Conservation (phyloP, 176 grass and related monocot genomes). For the Tillandsia leiboldiana region DNA sequence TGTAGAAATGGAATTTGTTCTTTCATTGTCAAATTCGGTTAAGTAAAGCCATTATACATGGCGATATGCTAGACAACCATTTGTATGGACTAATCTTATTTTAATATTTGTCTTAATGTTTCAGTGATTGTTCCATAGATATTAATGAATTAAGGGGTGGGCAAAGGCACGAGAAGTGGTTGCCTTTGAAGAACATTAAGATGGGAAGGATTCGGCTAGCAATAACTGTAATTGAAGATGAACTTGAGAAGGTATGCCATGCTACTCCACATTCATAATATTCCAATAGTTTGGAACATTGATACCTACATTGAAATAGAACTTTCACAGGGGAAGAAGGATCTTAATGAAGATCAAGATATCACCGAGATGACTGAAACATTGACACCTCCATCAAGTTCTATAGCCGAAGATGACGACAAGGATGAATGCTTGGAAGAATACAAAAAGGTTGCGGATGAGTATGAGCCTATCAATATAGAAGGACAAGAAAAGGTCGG, state of each 20-base stretch:
- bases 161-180: constrained; percentile 81
- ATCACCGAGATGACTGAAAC: constrained; percentile 19
- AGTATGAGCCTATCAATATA: constrained; percentile 59
- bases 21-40: background rate
- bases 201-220: constrained; percentile 70
- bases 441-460: constrained; percentile 39
- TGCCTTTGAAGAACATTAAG: constrained; percentile 85
- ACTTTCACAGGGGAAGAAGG: constrained; percentile 24
- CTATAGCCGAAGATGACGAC: constrained; percentile 14
- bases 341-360: constrained; percentile 28
- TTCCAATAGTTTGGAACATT: background rate
- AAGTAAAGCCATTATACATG: background rate
- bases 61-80: background rate
- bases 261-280: background rate
- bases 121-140: constrained; percentile 65
- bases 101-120: constrained; percentile 5
- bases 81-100: background rate
- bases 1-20: background rate
- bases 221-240: constrained; percentile 76
- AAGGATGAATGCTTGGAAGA: constrained; percentile 28
- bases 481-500: constrained; percentile 69
- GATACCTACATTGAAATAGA: constrained; percentile 5
- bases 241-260: constrained; percentile 43
- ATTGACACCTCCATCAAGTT: constrained; percentile 19
- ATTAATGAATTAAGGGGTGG: constrained; percentile 72